Percentiles rank a stretch among this genome's conserved stretches.
Conservation (phyloP, 2,329 filamentous ascomycete genomes). For the Aaosphaeria pasadenensis region DNA sequence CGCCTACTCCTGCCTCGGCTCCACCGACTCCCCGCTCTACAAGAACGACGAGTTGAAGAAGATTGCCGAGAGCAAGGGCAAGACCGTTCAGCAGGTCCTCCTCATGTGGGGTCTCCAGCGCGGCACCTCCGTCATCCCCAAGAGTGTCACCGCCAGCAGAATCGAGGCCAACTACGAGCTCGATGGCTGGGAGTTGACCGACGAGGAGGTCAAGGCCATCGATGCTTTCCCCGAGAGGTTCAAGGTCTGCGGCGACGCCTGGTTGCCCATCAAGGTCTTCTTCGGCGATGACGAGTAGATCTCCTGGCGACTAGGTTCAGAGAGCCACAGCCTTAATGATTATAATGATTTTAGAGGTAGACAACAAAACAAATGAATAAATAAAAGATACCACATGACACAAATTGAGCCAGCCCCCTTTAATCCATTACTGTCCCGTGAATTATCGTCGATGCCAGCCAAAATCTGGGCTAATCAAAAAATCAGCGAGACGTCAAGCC, state of each 20-base stretch:
- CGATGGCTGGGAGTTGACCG: conserved; percentile 69
- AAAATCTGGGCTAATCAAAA: no score
- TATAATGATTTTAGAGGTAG: no score
- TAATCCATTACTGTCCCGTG: no score
- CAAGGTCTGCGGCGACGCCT: conserved; percentile 68
- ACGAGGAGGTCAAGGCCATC: conserved; percentile 69
- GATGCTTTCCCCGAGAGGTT: conserved; percentile 70
- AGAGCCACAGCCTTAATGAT: no score
- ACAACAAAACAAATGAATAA: no score
- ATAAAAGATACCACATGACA: no score
- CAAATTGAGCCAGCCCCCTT: no score
- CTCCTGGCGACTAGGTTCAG: no score
- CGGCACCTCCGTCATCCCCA: conserved; percentile 81
- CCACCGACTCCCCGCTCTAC: conserved; percentile 66
- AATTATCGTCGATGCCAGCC: no score
- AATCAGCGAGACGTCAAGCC: no score
- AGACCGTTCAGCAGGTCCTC: conserved; percentile 72
- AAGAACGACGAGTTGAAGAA: conserved; percentile 62
- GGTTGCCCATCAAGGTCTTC: conserved; percentile 76
- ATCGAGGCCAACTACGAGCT: conserved; percentile 74
- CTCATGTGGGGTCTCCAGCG: conserved; percentile 78
- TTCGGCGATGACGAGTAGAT: conserved; percentile 73
- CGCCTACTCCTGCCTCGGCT: conserved; percentile 72
- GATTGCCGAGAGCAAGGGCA: conserved; percentile 63
- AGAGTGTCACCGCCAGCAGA: conserved; percentile 70